Base-by-base conservation (phyloP, 495 filamentous ascomycete species). In the Penicillium flavigenum region DNA sequence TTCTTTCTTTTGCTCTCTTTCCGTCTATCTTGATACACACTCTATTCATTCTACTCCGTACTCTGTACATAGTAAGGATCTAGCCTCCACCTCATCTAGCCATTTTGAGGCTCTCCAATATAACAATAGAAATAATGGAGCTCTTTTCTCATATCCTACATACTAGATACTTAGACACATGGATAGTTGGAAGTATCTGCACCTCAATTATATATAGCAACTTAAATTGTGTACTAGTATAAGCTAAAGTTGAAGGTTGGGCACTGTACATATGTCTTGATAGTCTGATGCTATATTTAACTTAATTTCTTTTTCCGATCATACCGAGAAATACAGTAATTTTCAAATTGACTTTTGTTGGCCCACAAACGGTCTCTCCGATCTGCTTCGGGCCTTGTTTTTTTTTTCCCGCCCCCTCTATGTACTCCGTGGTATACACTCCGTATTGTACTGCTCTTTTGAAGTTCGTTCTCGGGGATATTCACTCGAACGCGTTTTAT, bases 221-320 rank as follows among this genome's bases (percentile, higher is more conserved):
- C 11, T 5, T 34, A 14, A 14, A 14, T 29, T 47, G 24, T n/a
- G 7, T 29, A 29, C 14, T 29, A 26, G 24, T 26, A 26, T 26
- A 26, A 26, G 27, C 24, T 22, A 45, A 7, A 26, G 12, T 47
- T 20, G 36, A 42, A 24, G 11, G 36, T 42, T 52, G 50, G 50
- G 50, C 26, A 52, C 24, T 42, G 27, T 48, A 31, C 38, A 54
- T 16, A 54, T 42, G 39, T 12, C 20, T 45, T 45, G 22, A 48
- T 32, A 29, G 34, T n/a, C 12, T 27, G 26, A n/a, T 32, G 8
- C 51, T 54, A 54, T 54, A 54, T 20, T 54, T 54, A 54, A 45
- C 41, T 32, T 24, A 3, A 16, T 46, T 54, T 44, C 17, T 5
- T 31, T 53, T 53, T 43, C 32, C 32, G 34, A 51, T 34, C 31